A percentile compares a stretch with the other conserved stretches of the same genome.
Evolutionary conservation across 768 basidiomycete genomes (phyloP).

Genomic region (Agaricus sinodeliciosus): DNA sequence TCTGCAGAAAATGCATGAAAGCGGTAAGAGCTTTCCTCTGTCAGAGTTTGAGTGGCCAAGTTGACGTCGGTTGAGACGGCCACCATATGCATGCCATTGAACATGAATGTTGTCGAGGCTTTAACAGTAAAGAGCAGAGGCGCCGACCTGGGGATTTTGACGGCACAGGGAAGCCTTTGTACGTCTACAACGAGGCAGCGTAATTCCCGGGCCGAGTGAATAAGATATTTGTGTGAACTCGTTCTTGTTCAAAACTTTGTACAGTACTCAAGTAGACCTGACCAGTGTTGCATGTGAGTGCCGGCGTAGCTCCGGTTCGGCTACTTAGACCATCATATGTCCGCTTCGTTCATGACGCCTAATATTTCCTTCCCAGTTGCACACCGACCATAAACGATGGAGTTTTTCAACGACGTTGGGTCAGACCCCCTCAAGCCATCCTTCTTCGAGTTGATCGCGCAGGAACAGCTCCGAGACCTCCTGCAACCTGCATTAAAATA

Average conservation of each 20-base stretch:
- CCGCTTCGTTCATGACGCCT: neutral
- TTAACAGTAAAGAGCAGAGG: neutral
- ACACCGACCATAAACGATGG: constrained; percentile 39
- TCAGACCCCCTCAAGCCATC: constrained; percentile 72
- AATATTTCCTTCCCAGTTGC: neutral
- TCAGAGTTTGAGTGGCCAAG: constrained; percentile 62
- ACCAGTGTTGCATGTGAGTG: neutral
- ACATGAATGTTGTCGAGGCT: constrained; percentile 34
- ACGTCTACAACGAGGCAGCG: neutral
- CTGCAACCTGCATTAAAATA: constrained; percentile 95
- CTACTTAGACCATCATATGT: neutral
- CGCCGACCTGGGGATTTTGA: no score
- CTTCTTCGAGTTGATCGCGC: constrained; percentile 87
- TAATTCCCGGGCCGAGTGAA: neutral
- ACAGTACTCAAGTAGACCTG: no score
- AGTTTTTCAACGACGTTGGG: constrained; percentile 76
- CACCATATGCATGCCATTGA: constrained; percentile 56
- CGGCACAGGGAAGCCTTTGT: neutral
- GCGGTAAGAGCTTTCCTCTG: constrained; percentile 63
- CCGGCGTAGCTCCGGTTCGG: constrained; percentile 10
- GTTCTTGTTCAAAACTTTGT: no score
- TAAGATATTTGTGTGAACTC: neutral
- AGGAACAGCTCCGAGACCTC: constrained; percentile 88
- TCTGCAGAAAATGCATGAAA: constrained; percentile 69
- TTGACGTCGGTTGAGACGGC: constrained; percentile 60